Percentiles rank a stretch among this genome's conserved stretches.
Conservation (phyloP, 345 rosid genomes). For the Melaleuca alternifolia region DNA sequence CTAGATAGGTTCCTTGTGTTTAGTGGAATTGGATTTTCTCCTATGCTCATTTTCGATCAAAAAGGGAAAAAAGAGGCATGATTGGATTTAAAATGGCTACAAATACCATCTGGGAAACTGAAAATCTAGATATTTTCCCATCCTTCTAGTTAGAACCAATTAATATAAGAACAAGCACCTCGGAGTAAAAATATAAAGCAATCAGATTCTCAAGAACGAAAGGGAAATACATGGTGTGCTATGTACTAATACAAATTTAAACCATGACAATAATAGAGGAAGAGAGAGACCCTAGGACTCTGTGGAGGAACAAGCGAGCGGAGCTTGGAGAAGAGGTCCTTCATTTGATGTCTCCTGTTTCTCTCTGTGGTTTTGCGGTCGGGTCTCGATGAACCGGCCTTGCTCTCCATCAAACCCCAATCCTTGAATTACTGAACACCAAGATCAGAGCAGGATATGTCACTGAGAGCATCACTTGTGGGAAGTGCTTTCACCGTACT, state of each 20-base stretch:
- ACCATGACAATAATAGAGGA: background rate
- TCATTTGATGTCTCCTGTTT: conserved; percentile 61
- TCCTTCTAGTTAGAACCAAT: background rate
- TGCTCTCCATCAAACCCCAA: conserved; percentile 21
- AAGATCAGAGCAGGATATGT: background rate
- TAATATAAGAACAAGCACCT: background rate
- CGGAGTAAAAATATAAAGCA: background rate
- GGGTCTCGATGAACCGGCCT: conserved; percentile 24
- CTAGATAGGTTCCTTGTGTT: background rate
- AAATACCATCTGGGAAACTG: background rate
- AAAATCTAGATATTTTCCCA: background rate
- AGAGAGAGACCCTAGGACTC: conserved; percentile 7
- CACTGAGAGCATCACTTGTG: background rate
- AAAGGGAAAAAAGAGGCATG: background rate
- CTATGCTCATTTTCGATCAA: background rate
- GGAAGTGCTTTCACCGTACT: background rate
- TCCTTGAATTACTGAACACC: background rate
- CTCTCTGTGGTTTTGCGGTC: conserved; percentile 49
- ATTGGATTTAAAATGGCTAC: background rate
- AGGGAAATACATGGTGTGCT: background rate
- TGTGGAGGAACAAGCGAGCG: conserved; percentile 39
- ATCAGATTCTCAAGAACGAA: background rate
- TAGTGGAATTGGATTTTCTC: background rate
- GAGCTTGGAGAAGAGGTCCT: conserved; percentile 40
- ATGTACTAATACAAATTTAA: background rate